Evolutionary conservation across 2,329 filamentous ascomycete genomes (phyloP).

Genomic region (Penicillium italicum): DNA sequence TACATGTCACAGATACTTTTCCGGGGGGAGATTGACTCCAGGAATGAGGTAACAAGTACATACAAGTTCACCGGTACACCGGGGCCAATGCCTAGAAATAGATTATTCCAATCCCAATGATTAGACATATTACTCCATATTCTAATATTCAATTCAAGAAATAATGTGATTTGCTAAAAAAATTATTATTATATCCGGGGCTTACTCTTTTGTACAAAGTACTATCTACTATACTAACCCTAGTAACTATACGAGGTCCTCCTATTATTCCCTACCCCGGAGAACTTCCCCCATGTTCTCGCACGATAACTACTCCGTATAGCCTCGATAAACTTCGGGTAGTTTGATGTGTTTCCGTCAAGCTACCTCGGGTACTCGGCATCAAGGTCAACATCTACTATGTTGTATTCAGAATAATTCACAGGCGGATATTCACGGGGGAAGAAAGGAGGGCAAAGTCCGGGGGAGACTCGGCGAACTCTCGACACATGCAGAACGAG

Average conservation of each 20-base stretch:
- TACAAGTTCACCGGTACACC: constrained; percentile 27
- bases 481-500: constrained; percentile 10
- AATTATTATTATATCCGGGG: constrained; percentile 2
- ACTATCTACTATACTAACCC: neutral
- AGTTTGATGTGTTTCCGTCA: constrained; percentile 13
- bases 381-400: neutral
- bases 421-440: constrained; percentile 25
- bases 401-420: too few relatives aligned
- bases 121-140: too few relatives aligned
- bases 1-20: constrained; percentile 14
- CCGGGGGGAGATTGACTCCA: constrained; percentile 14
- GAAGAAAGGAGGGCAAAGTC: constrained; percentile 6
- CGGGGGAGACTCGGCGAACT: constrained; percentile 26
- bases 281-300: constrained; percentile 15
- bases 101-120: too few relatives aligned
- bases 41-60: constrained; percentile 25
- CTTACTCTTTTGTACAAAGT: neutral
- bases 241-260: neutral
- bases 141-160: neutral
- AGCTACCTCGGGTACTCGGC: constrained; percentile 23
- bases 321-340: constrained; percentile 13
- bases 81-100: constrained; percentile 6
- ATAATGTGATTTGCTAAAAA: neutral
- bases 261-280: neutral
- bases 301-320: constrained; percentile 5